phyloP scores from a whole-genome alignment of 2,329 filamentous ascomycete genomes.

The Diatrype stigma region DNA sequence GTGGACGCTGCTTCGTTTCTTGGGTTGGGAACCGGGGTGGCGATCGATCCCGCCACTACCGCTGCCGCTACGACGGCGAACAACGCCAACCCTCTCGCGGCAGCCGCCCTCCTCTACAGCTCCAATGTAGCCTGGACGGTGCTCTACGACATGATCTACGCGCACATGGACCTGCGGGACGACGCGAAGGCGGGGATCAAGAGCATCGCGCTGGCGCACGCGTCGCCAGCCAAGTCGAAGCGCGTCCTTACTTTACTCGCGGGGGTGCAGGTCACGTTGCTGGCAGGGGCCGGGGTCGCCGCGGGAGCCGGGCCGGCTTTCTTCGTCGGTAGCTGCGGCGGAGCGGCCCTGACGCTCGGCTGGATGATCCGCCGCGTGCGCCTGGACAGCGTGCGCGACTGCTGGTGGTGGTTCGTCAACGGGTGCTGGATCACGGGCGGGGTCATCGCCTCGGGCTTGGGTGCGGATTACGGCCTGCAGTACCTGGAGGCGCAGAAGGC shows the following conservation, averaged over 20 bases:
- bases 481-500: constrained; percentile 34
- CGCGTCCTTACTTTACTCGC: constrained; percentile 68
- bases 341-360: constrained; percentile 55
- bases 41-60: not conserved
- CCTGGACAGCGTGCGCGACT: constrained; percentile 61
- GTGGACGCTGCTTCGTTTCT: not conserved
- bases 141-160: constrained; percentile 89
- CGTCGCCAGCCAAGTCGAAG: constrained; percentile 78
- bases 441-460: constrained; percentile 54
- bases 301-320: constrained; percentile 66
- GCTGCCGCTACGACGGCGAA: constrained; percentile 36
- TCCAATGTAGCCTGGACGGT: constrained; percentile 85
- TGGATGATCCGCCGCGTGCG: constrained; percentile 66
- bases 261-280: constrained; percentile 61
- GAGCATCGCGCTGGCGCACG: constrained; percentile 78
- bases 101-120: constrained; percentile 66
- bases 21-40: not conserved
- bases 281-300: constrained; percentile 65
- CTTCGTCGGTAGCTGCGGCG: constrained; percentile 63
- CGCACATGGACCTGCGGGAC: constrained; percentile 86
- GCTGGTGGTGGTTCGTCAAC: constrained; percentile 76
- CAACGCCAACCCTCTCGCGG: constrained; percentile 49
- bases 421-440: constrained; percentile 67
- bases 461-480: constrained; percentile 53
- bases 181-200: constrained; percentile 85